Conservation (phyloP, 139 green algal genomes). For the Auxenochlorella pyrenoidosa region DNA sequence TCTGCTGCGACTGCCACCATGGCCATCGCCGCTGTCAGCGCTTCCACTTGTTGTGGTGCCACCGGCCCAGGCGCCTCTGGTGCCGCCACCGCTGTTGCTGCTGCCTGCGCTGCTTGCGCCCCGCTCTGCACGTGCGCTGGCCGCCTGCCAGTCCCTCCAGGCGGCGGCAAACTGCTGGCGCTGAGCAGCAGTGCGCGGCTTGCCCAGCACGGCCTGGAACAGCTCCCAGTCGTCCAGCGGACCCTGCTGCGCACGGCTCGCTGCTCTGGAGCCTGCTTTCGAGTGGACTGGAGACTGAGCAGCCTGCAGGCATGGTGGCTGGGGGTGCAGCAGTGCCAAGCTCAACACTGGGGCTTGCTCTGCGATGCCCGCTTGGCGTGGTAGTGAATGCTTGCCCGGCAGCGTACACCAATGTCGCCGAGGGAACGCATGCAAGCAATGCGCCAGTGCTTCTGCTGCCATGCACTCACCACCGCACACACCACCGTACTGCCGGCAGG, state of each 20-base stretch:
- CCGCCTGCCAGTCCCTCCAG: slow-evolving; percentile 21
- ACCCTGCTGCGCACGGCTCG: background rate
- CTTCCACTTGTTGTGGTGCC: background rate
- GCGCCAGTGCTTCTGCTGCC: background rate
- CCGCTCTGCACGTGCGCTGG: background rate
- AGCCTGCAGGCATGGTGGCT: background rate
- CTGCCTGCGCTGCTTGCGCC: background rate
- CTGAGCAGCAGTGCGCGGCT: background rate
- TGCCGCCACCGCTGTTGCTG: background rate
- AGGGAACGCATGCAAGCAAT: background rate
- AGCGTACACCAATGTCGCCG: background rate
- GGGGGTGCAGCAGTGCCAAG: too few species aligned
- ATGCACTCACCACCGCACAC: background rate
- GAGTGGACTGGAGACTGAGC: background rate
- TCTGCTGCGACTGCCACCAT: background rate
- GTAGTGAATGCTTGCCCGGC: too few species aligned
- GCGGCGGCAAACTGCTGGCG: background rate
- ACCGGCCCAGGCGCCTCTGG: background rate
- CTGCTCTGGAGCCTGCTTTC: background rate
- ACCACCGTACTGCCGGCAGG: background rate
- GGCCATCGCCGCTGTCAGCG: background rate
- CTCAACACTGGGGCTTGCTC: too few species aligned
- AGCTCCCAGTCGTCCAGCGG: background rate
- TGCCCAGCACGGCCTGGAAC: slow-evolving; percentile 1
- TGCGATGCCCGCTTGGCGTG: too few species aligned